Evolutionary conservation across 345 rosid species (phyloP), one percentile per base, ranked within the genome.

Genomic region (Carallia pectinifolia): DNA sequence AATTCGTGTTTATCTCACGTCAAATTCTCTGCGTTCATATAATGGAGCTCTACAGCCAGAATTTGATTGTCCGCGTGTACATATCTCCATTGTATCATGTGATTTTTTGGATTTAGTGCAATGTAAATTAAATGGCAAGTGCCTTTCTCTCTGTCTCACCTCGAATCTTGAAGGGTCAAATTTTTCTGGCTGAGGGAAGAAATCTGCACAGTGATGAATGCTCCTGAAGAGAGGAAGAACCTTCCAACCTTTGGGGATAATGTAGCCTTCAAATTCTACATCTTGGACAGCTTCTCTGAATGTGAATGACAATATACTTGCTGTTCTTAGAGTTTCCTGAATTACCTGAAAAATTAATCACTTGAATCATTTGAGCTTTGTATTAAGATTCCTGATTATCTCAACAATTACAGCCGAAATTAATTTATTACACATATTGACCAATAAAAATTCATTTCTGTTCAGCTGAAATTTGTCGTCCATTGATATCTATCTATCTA

Each of bases 231-330:
- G 96, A 68, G 97, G 98, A 63, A 93, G 91, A 69, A 93, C 92
- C 75, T 93, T 93, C 98, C 98, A 93, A 47, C 98, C 96, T 77
- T 78, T 88, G 29, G 98, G 98, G 79, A 93, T 93, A 18, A 79
- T 70, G 76, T 72, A 93, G 2, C 96, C 98, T 73, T 88, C 83
- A 67, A 71, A 84, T 59, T 93, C 95, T 13, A 93, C 90, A 62
- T 93, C 98, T 79, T 93, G 58, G 0, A 88, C 98, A 29, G 96
- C 92, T 80, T 91, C 98, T 76, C 98, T 85, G 69, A 88, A 93
- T n/a, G 94, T 88, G 77, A 93, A 93, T 12, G 97, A 93, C 19
- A 93, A 72, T 72, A 93, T 84, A 67, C 97, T 94, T 70, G 98
- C 96, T 67, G 77, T 85, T 76, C 98, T 87, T 53, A 88, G 61